phyloP scores from a whole-genome alignment of 2,329 filamentous ascomycete species.

The Ascochyta viciae-villosae region DNA sequence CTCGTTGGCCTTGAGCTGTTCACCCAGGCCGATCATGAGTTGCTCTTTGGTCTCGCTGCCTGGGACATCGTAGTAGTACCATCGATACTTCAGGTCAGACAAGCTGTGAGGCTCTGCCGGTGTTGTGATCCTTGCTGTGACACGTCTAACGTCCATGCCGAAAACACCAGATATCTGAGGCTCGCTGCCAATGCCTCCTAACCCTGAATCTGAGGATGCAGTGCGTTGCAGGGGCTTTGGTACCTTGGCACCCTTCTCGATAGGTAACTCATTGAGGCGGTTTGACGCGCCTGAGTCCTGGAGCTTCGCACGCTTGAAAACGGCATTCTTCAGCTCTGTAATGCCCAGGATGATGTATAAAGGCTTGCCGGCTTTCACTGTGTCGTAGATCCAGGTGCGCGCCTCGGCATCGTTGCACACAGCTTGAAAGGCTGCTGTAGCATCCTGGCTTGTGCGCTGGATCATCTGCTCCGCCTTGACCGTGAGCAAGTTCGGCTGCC shows the following conservation, averaged over 20 bases:
- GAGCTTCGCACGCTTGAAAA: conserved; percentile 47
- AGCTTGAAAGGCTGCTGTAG: conserved; percentile 38
- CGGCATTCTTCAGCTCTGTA: conserved; percentile 49
- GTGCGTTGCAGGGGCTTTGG: conserved; percentile 36
- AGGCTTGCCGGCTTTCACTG: conserved; percentile 37
- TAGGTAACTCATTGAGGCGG: conserved; percentile 41
- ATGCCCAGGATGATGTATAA: conserved; percentile 46
- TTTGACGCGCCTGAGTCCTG: conserved; percentile 46
- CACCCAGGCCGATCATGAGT: conserved; percentile 45
- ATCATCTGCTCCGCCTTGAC: conserved; percentile 50
- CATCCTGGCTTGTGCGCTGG: conserved; percentile 41
- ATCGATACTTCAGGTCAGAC: conserved; percentile 41
- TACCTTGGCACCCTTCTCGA: conserved; percentile 44
- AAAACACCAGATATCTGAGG: conserved; percentile 45
- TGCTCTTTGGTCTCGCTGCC: conserved; percentile 40
- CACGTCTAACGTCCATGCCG: conserved; percentile 46
- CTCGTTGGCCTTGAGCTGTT: conserved; percentile 45
- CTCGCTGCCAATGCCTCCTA: conserved; percentile 41
- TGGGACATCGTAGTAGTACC: conserved; percentile 46
- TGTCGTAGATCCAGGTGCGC: conserved; percentile 40
- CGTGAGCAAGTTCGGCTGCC: conserved; percentile 47
- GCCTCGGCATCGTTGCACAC: conserved; percentile 46
- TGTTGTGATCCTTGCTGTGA: conserved; percentile 40
- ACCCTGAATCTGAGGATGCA: conserved; percentile 26
- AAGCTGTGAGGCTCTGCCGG: conserved; percentile 44